These are phyloP conservation scores for Coniophora puteana DNA, from an alignment of 1,284 basidiomycete species.

Conservation along the genomic window DNA sequence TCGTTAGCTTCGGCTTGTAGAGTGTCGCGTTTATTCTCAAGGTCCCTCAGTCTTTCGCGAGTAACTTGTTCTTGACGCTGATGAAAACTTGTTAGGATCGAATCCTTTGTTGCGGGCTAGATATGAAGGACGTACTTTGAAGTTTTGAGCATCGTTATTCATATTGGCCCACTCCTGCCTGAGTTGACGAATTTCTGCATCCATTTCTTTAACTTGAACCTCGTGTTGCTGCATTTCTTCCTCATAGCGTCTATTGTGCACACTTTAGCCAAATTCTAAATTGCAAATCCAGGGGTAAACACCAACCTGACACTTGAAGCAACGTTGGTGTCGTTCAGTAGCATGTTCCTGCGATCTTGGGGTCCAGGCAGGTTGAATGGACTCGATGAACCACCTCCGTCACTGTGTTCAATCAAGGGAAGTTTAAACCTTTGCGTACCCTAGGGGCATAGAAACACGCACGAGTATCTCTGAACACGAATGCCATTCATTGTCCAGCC, in stretches of 20 bases:
- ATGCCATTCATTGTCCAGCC: slow-evolving; percentile 63
- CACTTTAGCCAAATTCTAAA: no score
- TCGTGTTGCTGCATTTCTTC: slow-evolving; percentile 22
- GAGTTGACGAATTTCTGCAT: slow-evolving; percentile 14
- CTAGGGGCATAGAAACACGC: slow-evolving; percentile 22
- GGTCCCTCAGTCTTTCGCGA: slow-evolving; percentile 22
- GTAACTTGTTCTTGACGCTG: slow-evolving; percentile 25
- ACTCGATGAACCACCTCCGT: slow-evolving; percentile 56
- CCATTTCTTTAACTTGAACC: slow-evolving; percentile 18
- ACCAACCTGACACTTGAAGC: slow-evolving; percentile 31
- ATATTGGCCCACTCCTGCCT: slow-evolving; percentile 19
- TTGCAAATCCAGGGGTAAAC: background rate
- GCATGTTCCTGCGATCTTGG: slow-evolving; percentile 40
- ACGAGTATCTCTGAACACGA: slow-evolving; percentile 60
- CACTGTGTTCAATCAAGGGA: slow-evolving; percentile 35
- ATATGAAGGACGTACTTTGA: slow-evolving; percentile 17
- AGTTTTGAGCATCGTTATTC: no score
- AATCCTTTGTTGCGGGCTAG: background rate
- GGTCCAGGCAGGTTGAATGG: slow-evolving; percentile 32
- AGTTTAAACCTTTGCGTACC: slow-evolving; percentile 5
- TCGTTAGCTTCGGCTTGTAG: slow-evolving; percentile 65
- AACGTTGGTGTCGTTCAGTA: slow-evolving; percentile 42
- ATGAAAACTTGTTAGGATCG: slow-evolving; percentile 1
- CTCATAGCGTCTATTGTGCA: no score
- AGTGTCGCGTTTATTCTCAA: slow-evolving; percentile 31